These are phyloP conservation scores for Westerdykella sp. DNA, from an alignment of 2,329 filamentous ascomycete species.

Conservation along the genomic window DNA sequence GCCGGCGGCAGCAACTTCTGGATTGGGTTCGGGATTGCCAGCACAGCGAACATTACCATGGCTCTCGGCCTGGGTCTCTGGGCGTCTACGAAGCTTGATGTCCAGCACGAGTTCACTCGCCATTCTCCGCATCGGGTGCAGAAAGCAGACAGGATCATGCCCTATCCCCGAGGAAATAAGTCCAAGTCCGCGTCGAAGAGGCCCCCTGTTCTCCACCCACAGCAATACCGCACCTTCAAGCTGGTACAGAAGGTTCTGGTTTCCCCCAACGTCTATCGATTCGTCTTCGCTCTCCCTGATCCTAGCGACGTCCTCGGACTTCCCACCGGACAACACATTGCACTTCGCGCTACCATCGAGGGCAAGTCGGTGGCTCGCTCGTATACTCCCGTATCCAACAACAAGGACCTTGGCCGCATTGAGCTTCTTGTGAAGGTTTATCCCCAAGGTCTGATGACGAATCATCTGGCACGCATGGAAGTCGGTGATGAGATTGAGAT, in stretches of 20 bases:
- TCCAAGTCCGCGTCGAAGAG: background rate
- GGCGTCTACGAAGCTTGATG: background rate
- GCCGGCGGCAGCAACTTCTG: background rate
- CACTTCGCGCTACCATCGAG: constrained; percentile 55
- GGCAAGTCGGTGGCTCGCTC: constrained; percentile 42
- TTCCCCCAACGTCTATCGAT: constrained; percentile 16
- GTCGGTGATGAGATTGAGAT: constrained; percentile 48
- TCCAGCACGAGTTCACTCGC: background rate
- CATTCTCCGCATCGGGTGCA: background rate
- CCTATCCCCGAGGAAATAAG: background rate
- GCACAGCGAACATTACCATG: background rate
- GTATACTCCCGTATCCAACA: constrained; percentile 40
- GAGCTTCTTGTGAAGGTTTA: constrained; percentile 51
- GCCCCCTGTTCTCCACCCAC: constrained; percentile 41
- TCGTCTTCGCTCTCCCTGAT: constrained; percentile 21
- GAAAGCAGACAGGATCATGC: background rate
- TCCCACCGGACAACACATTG: constrained; percentile 33
- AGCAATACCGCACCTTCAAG: constrained; percentile 44
- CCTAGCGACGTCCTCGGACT: constrained; percentile 23
- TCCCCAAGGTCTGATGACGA: constrained; percentile 46
- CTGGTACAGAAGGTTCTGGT: constrained; percentile 25
- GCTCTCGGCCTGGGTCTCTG: background rate
- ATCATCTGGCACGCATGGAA: constrained; percentile 44
- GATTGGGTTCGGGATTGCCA: background rate
- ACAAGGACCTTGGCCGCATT: constrained; percentile 53